Evolutionary conservation across 108 stramenopile genomes (phyloP), one percentile per base, ranked within the genome.

Genomic region (Skeletonema potamos): DNA sequence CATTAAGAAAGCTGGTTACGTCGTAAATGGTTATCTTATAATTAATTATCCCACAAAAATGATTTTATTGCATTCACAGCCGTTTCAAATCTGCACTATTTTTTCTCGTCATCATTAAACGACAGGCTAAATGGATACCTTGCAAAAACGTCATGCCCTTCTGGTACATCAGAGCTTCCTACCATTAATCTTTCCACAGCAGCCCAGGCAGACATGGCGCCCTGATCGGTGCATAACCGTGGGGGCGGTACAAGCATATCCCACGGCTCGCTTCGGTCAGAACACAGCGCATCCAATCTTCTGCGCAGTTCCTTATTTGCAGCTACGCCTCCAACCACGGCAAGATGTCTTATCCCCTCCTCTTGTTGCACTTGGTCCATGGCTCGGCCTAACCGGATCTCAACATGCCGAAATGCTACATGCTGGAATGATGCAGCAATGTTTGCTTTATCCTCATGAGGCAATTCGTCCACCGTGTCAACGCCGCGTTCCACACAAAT

Each of bases 291-390:
- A 27, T 89, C 76, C 66, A 96, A 60, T 27, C 96, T 85, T 22
- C 71, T 67, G 36, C 98, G 84, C 17, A 98, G 73, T 68, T 95
- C 96, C 66, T 72, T 76, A 72, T 99, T 99, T 24, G 98, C 96
- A 15, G 98, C 98, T 13, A 99, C 98, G 22, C 98, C 98, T 4
- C 98, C 98, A 54, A 97, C 98, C 1, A 99, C 84, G n/a, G 96
- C 97, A 13, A 99, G 83, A 17, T 88, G 82, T 39, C 62, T 69
- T n/a, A 96, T 92, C 0, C 82, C 81, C 33, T 84, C 79, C 18
- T 64, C 64, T 29, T 51, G 73, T 58, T 89, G 85, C 64, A 84
- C 62, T 18, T 68, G 27, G 22, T 74, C 77, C 85, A 98, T 94
- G 8, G 96, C 96, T 13, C 89, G 66, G 2, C 72, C 72, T 22